phyloP scores from a whole-genome alignment of 1,284 basidiomycete species.

The Moesziomyces sp. region DNA sequence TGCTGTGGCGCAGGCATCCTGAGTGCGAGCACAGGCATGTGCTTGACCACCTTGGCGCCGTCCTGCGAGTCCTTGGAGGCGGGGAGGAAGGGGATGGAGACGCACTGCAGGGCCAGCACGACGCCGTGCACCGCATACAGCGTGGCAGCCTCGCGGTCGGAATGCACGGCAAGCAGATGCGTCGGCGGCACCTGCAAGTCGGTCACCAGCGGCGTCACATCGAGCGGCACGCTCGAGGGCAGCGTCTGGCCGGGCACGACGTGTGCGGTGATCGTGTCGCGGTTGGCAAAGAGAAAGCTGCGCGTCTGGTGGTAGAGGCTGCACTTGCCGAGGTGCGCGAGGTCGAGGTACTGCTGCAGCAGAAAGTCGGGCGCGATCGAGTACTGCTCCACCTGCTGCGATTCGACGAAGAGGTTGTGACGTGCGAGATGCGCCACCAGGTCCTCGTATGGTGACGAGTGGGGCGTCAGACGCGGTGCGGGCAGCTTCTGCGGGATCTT shows the following conservation, averaged over 20 bases:
- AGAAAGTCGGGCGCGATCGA: conserved; percentile 33
- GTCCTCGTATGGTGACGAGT: conserved; percentile 42
- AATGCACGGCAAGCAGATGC: conserved; percentile 42
- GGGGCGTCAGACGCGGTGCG: conserved; percentile 15
- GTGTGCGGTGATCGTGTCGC: conserved; percentile 1
- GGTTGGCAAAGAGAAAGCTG: conserved; percentile 30
- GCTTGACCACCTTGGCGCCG: conserved; percentile 7
- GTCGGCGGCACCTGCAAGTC: conserved; percentile 23
- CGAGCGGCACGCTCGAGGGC: conserved; percentile 20
- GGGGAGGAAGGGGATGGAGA: conserved; percentile 44
- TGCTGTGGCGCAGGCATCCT: conserved; percentile 24
- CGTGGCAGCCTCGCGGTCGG: conserved; percentile 21
- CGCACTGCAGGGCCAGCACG: conserved; percentile 46
- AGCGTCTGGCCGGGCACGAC: conserved; percentile 18
- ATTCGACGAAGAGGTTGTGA: conserved; percentile 35
- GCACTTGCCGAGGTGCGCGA: conserved; percentile 27
- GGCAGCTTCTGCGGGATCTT: conserved; percentile 44
- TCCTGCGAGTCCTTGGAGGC: conserved; percentile 3
- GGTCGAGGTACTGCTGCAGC: conserved; percentile 27
- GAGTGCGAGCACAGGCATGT: conserved; percentile 30
- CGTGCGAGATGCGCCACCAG: conserved; percentile 37
- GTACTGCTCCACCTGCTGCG: conserved; percentile 15
- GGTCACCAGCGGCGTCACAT: conserved; percentile 13
- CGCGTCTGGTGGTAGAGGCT: conserved; percentile 40
- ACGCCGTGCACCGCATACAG: conserved; percentile 34